Conservation (phyloP, 345 rosid species). For the Corchorus capsularis region DNA sequence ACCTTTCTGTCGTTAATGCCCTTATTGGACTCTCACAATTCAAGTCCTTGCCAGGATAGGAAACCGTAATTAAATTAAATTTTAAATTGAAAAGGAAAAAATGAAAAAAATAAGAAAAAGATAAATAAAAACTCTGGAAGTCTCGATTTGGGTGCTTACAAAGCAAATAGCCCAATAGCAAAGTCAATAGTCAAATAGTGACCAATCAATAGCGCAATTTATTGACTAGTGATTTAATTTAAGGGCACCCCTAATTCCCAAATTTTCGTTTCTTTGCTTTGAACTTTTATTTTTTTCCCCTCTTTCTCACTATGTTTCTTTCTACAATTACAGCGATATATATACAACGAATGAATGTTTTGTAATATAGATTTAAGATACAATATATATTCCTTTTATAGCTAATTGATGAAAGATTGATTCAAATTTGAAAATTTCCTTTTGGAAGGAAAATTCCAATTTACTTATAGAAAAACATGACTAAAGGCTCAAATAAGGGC, state of each 20-base stretch:
- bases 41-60: background rate
- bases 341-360: too few relatives aligned
- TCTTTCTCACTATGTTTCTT: background rate
- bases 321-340: background rate
- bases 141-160: background rate
- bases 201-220: background rate
- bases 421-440: too few relatives aligned
- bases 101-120: too few relatives aligned
- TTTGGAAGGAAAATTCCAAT: too few relatives aligned
- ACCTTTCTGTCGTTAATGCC: slow-evolving; percentile 13
- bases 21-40: background rate
- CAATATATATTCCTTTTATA: too few relatives aligned
- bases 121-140: background rate
- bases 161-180: background rate
- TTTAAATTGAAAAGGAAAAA: slow-evolving; percentile 4
- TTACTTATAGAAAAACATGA: too few relatives aligned
- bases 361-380: too few relatives aligned
- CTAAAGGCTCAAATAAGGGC: too few relatives aligned
- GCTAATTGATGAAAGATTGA: too few relatives aligned
- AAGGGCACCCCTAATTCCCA: background rate
- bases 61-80: slow-evolving; percentile 58
- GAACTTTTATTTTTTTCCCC: background rate
- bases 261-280: background rate
- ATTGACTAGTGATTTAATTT: background rate
- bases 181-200: slow-evolving; percentile 22